phyloP scores from a whole-genome alignment of 805 yeast species.

The Candida orba region DNA sequence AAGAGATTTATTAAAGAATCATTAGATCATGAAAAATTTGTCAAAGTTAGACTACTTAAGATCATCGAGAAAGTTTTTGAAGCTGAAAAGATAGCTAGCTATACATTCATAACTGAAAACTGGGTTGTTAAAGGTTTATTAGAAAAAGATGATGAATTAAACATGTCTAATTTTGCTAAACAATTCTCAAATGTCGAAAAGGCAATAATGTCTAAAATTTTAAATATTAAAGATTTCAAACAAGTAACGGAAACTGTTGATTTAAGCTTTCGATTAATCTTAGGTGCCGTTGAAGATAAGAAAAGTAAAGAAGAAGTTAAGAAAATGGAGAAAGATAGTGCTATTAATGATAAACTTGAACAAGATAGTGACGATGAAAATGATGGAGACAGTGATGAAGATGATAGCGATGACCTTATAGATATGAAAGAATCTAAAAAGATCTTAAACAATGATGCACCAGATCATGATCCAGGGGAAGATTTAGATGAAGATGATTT shows the following conservation, averaged over 20 bases:
- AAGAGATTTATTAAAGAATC: conserved; percentile 13
- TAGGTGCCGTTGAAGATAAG: conserved; percentile 23
- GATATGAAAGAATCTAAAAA: conserved; percentile 21
- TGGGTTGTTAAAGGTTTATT: conserved; percentile 22
- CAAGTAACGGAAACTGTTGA: conserved; percentile 36
- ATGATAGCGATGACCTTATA: background rate
- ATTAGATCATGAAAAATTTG: conserved; percentile 20
- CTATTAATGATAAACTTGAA: conserved; percentile 18
- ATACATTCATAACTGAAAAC: conserved; percentile 15
- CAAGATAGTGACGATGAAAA: conserved; percentile 19
- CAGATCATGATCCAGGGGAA: conserved; percentile 22
- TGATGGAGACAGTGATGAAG: conserved; percentile 18
- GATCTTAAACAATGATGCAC: conserved; percentile 18
- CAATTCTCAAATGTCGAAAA: conserved; percentile 25
- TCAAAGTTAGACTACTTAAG: conserved; percentile 18
- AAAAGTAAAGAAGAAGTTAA: conserved; percentile 19
- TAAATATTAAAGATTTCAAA: conserved; percentile 38
- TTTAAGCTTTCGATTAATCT: conserved; percentile 30
- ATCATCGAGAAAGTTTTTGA: conserved; percentile 10
- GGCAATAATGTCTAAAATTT: conserved; percentile 34
- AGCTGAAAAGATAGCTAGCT: conserved; percentile 11
- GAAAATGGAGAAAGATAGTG: conserved; percentile 13
- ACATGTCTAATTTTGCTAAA: conserved; percentile 42
- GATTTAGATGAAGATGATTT: conserved; percentile 35
- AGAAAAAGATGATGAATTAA: conserved; percentile 25